Conservation (phyloP, 805 yeast species). For the Metschnikowia chrysomelidarum region DNA sequence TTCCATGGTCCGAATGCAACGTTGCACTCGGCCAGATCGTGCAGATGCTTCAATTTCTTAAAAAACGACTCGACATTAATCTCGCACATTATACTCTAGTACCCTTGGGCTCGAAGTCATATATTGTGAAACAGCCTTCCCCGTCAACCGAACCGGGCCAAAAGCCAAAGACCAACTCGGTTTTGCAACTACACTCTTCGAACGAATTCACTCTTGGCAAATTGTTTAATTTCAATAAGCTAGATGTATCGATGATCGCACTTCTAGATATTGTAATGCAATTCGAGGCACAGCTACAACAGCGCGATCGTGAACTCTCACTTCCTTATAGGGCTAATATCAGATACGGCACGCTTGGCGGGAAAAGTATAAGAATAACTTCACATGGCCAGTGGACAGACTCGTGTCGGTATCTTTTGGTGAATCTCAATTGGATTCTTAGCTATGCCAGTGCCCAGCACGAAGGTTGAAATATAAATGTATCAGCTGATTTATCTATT, state of each 20-base stretch:
- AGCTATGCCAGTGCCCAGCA: slow-evolving; percentile 57
- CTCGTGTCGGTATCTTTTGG: slow-evolving; percentile 78
- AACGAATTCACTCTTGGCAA: slow-evolving; percentile 75
- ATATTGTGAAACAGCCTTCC: slow-evolving; percentile 51
- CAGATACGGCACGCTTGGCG: slow-evolving; percentile 67
- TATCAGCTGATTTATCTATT: no score
- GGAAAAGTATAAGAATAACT: slow-evolving; percentile 67
- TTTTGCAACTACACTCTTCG: slow-evolving; percentile 59
- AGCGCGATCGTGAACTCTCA: slow-evolving; percentile 54
- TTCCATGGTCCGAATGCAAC: slow-evolving; percentile 89
- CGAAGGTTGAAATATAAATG: no score
- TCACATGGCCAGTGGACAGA: slow-evolving; percentile 85
- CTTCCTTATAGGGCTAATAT: slow-evolving; percentile 68
- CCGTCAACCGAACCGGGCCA: slow-evolving; percentile 1
- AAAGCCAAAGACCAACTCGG: slow-evolving; percentile 28
- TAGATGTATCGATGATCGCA: slow-evolving; percentile 82
- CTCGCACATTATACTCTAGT: slow-evolving; percentile 60
- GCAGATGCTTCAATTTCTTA: slow-evolving; percentile 62
- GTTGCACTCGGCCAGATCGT: slow-evolving; percentile 88
- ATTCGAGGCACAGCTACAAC: slow-evolving; percentile 44
- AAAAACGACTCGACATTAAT: slow-evolving; percentile 52
- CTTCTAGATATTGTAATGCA: slow-evolving; percentile 59
- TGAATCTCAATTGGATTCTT: slow-evolving; percentile 78
- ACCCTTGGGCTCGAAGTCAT: slow-evolving; percentile 84
- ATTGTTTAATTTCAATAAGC: slow-evolving; percentile 65